phyloP scores from a whole-genome alignment of 1,139 yeast genomes.

The Scheffersomyces segobiensis region DNA sequence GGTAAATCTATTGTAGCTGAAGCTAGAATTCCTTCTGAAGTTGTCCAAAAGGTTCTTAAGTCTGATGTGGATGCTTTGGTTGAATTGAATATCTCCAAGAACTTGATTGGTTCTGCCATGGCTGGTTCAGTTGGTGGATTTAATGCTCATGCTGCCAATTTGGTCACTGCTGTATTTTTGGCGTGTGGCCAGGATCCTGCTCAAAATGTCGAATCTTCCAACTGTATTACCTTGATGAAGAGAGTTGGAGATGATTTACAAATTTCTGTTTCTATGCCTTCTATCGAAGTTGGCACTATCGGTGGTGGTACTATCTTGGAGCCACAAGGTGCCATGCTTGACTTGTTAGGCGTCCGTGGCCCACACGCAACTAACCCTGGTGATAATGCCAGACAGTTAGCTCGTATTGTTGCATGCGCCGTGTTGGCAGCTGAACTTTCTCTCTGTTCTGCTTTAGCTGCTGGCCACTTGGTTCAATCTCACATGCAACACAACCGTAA shows the following conservation, averaged over 20 bases:
- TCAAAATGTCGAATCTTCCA: constrained; percentile 94
- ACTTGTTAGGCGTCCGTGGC: constrained; percentile 90
- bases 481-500: constrained; percentile 96
- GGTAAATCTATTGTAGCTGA: constrained; percentile 99
- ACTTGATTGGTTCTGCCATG: constrained; percentile 95
- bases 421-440: constrained; percentile 97
- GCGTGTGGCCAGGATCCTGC: constrained; percentile 99
- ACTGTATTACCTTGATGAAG: constrained; percentile 94
- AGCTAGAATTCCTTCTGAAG: constrained; percentile 81
- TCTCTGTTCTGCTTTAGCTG: constrained; percentile 91
- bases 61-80: constrained; percentile 92
- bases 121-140: constrained; percentile 98
- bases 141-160: constrained; percentile 96
- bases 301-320: constrained; percentile 99
- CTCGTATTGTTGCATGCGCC: constrained; percentile 91
- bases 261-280: constrained; percentile 97
- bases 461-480: constrained; percentile 96
- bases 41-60: constrained; percentile 79
- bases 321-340: constrained; percentile 97
- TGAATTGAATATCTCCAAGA: constrained; percentile 83
- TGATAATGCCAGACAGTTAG: constrained; percentile 90
- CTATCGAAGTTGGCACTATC: constrained; percentile 97
- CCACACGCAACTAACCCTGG: constrained; percentile 96
- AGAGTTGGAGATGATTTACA: constrained; percentile 69
- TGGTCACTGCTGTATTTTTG: constrained; percentile 88